phyloP scores from a whole-genome alignment of 495 filamentous ascomycete species.

The Penicillium roqueforti region DNA sequence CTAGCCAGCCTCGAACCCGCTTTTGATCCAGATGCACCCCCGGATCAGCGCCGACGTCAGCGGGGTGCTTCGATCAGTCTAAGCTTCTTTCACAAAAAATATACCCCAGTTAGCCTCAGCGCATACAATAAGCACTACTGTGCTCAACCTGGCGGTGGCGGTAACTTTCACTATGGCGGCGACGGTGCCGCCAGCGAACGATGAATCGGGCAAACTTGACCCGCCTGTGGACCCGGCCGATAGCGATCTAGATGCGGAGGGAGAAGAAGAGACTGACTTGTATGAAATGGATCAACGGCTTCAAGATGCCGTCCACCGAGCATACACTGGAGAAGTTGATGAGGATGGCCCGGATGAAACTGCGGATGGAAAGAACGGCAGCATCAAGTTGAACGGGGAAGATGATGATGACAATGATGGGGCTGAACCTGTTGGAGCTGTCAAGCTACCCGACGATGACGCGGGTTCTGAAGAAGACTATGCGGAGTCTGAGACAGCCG shows the following conservation, averaged over 20 bases:
- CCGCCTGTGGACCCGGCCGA: conserved; percentile 36
- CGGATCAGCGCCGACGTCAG: conserved; percentile 29
- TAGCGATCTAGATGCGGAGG: conserved; percentile 52
- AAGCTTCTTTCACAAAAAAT: conserved; percentile 12
- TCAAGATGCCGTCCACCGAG: conserved; percentile 51
- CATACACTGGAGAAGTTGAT: conserved; percentile 49
- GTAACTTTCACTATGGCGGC: conserved; percentile 47
- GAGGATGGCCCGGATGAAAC: conserved; percentile 34
- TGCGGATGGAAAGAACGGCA: conserved; percentile 31
- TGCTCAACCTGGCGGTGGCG: conserved; percentile 44
- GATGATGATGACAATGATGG: conserved; percentile 43
- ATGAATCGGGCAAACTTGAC: conserved; percentile 35
- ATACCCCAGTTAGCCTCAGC: conserved; percentile 8
- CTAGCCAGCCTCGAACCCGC: background rate
- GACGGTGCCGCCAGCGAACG: conserved; percentile 41
- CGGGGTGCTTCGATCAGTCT: conserved; percentile 25
- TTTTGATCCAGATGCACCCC: conserved; percentile 25
- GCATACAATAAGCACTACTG: conserved; percentile 7
- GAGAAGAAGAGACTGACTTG: conserved; percentile 47
- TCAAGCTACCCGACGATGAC: conserved; percentile 61
- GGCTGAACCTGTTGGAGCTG: conserved; percentile 67
- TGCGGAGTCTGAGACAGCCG: conserved; percentile 31
- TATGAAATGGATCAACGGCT: conserved; percentile 45
- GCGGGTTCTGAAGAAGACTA: conserved; percentile 42
- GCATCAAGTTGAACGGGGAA: conserved; percentile 29